Evolutionary conservation across 805 yeast species (phyloP).

Genomic region (Phaffomyces opuntiae): DNA sequence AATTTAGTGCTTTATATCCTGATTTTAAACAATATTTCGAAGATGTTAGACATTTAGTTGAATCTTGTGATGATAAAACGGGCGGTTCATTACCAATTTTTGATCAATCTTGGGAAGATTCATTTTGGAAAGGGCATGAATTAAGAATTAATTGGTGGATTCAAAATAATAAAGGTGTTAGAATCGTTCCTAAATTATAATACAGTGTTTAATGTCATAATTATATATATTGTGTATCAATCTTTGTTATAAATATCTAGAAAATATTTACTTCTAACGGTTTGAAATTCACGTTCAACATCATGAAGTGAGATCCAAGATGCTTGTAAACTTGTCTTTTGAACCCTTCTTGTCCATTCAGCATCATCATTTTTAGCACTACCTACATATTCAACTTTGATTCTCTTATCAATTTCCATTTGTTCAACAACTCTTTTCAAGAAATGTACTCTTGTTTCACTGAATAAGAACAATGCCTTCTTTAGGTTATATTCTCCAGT

Average conservation of each 20-base stretch:
- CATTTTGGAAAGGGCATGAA: slow-evolving; percentile 7
- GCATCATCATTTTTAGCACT: slow-evolving; percentile 4
- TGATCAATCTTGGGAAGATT: slow-evolving; percentile 6
- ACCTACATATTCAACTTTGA: slow-evolving; percentile 1
- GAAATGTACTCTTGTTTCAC: slow-evolving; percentile 6
- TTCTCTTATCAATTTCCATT: slow-evolving; percentile 5
- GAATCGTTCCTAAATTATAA: neutral
- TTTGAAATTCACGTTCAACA: slow-evolving; percentile 4
- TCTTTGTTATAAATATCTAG: slow-evolving; percentile 1
- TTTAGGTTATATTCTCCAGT: slow-evolving; percentile 3
- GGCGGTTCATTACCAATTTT: slow-evolving; percentile 5
- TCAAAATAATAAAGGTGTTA: neutral
- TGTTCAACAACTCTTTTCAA: slow-evolving; percentile 9
- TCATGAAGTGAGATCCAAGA: slow-evolving; percentile 8
- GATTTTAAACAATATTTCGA: slow-evolving; percentile 6
- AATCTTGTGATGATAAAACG: slow-evolving; percentile 1
- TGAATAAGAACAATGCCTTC: slow-evolving; percentile 7
- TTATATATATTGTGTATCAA: too few species aligned
- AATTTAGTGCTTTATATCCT: neutral
- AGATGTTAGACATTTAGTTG: neutral
- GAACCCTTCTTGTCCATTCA: slow-evolving; percentile 8
- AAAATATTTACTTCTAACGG: slow-evolving; percentile 6
- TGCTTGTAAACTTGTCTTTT: neutral
- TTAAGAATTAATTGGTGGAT: slow-evolving; percentile 8
- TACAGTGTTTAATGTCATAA: too few species aligned